These are phyloP conservation scores for Rasamsonia emersonii DNA, from an alignment of 2,329 filamentous ascomycete genomes.

Conservation along the genomic window DNA sequence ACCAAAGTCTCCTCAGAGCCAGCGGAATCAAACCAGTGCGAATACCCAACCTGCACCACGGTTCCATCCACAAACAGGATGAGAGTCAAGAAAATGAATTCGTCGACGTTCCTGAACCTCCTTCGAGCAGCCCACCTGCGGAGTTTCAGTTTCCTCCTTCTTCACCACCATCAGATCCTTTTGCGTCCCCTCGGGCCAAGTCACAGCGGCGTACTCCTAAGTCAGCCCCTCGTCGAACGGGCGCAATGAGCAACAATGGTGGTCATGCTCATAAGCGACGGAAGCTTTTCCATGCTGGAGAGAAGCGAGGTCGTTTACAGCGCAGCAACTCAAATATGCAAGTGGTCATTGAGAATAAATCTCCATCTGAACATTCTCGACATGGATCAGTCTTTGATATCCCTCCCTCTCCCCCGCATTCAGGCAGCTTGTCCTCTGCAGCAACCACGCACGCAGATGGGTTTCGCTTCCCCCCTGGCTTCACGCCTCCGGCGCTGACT, in stretches of 20 bases:
- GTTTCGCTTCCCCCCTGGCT: slow-evolving; percentile 30
- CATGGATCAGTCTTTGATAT: slow-evolving; percentile 22
- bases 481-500: slow-evolving; percentile 19
- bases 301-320: slow-evolving; percentile 8
- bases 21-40: slow-evolving; percentile 37
- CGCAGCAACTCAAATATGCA: slow-evolving; percentile 10
- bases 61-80: slow-evolving; percentile 12
- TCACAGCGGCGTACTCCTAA: slow-evolving; percentile 4
- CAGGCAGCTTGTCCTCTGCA: slow-evolving; percentile 23
- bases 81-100: slow-evolving; percentile 26
- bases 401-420: slow-evolving; percentile 32
- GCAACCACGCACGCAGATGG: slow-evolving; percentile 14
- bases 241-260: slow-evolving; percentile 1
- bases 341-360: slow-evolving; percentile 19
- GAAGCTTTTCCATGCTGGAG: slow-evolving; percentile 20
- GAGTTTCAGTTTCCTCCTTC: slow-evolving; percentile 23
- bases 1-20: slow-evolving; percentile 31
- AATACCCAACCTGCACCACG: slow-evolving; percentile 14
- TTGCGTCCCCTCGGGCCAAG: slow-evolving; percentile 5
- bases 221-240: neutral
- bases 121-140: slow-evolving; percentile 23
- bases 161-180: slow-evolving; percentile 14
- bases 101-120: slow-evolving; percentile 22
- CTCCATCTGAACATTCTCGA: slow-evolving; percentile 7
- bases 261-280: slow-evolving; percentile 25